phyloP scores from a whole-genome alignment of 345 rosid species.

The Populus pruinosa region DNA sequence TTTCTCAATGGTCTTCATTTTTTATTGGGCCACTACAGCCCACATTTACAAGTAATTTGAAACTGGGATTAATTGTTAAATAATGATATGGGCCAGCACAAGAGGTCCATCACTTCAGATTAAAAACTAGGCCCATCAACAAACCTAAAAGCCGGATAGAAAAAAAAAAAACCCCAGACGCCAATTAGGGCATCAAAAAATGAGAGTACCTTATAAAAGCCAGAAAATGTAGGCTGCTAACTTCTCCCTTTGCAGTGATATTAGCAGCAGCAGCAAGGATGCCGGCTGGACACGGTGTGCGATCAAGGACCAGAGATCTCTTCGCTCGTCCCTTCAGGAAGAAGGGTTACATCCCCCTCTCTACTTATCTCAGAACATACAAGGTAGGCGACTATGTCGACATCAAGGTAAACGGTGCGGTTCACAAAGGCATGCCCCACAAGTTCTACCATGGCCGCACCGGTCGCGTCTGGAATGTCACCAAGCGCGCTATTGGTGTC shows the following conservation, averaged over 20 bases:
- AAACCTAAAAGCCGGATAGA: too few species aligned
- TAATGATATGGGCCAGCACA: not conserved
- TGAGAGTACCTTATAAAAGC: not conserved
- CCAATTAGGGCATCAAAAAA: not conserved
- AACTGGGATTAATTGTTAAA: not conserved
- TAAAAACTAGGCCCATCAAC: not conserved
- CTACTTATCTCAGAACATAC: conserved; percentile 56
- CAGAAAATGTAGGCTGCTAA: not conserved
- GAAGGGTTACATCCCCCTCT: conserved; percentile 63
- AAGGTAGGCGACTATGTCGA: conserved; percentile 43
- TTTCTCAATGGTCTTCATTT: not conserved
- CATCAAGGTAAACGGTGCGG: not conserved
- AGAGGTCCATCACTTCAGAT: not conserved
- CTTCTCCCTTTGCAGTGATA: not conserved
- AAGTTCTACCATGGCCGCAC: conserved; percentile 75
- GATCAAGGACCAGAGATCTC: conserved; percentile 54
- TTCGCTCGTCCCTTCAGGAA: conserved; percentile 60
- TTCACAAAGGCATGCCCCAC: conserved; percentile 74
- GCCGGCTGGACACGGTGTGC: conserved; percentile 70
- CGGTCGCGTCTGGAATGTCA: conserved; percentile 66
- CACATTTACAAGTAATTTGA: not conserved
- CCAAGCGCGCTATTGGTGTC: conserved; percentile 70
- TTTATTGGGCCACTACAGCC: not conserved
- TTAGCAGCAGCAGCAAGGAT: conserved; percentile 16
- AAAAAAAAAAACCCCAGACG: not conserved